Conservation (phyloP, 1,139 yeast species). For the Sugiyamaella sp. region DNA sequence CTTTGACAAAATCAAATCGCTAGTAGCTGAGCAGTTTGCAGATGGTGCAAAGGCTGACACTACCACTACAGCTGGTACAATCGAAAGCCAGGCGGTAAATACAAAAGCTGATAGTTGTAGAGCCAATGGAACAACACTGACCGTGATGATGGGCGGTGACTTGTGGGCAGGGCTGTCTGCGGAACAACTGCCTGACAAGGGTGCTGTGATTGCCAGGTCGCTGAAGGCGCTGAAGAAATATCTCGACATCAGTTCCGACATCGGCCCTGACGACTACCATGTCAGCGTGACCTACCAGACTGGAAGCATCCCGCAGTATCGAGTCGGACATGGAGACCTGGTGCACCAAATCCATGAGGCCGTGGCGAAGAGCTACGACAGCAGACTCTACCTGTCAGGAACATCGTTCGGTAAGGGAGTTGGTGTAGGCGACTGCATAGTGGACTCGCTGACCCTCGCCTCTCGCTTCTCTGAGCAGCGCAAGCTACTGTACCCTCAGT, state of each 20-base stretch:
- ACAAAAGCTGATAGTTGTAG: too few species aligned
- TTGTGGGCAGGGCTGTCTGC: constrained; percentile 46
- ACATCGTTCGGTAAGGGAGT: constrained; percentile 81
- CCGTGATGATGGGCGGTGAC: constrained; percentile 92
- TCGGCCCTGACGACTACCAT: constrained; percentile 42
- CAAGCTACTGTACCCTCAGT: constrained; percentile 38
- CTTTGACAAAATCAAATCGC: constrained; percentile 12
- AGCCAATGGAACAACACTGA: constrained; percentile 62
- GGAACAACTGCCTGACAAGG: constrained; percentile 50
- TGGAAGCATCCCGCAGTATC: constrained; percentile 80
- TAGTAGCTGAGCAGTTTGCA: constrained; percentile 23
- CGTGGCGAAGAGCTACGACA: constrained; percentile 45
- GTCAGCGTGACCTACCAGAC: constrained; percentile 44
- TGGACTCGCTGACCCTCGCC: constrained; percentile 65
- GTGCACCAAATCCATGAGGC: constrained; percentile 46
- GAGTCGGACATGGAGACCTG: constrained; percentile 66
- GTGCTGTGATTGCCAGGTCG: constrained; percentile 50
- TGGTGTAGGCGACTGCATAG: constrained; percentile 88
- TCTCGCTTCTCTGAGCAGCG: constrained; percentile 40
- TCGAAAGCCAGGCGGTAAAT: too few species aligned
- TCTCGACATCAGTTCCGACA: constrained; percentile 47
- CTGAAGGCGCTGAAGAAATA: constrained; percentile 54
- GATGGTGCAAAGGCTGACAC: constrained; percentile 5
- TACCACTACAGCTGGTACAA: neutral
- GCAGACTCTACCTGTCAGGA: constrained; percentile 68